Conservation (phyloP, 352 stramenopile species). For the Salisapilia sapeloensis region DNA sequence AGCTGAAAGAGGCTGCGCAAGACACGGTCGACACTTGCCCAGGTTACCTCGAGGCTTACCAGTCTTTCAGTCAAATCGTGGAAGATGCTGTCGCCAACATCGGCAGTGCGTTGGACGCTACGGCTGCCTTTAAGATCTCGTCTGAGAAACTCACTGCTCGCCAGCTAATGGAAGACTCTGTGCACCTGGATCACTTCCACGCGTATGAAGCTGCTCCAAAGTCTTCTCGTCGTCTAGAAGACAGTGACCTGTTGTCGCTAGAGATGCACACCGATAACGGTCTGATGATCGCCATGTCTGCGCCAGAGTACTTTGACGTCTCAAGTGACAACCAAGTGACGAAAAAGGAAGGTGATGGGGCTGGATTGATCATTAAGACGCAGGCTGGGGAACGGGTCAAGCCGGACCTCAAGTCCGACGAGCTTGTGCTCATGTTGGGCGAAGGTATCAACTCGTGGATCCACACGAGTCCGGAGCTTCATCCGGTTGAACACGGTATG, state of each 20-base stretch:
- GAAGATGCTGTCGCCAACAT: conserved; percentile 37
- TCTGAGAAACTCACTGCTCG: conserved; percentile 20
- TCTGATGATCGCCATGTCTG: conserved; percentile 52
- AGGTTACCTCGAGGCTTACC: conserved; percentile 28
- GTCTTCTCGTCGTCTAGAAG: conserved; percentile 5
- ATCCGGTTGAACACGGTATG: conserved; percentile 60
- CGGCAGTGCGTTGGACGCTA: conserved; percentile 34
- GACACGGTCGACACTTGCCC: conserved; percentile 30
- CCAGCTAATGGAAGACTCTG: conserved; percentile 39
- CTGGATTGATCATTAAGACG: conserved; percentile 47
- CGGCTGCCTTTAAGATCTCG: conserved; percentile 22
- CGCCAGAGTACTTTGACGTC: conserved; percentile 55
- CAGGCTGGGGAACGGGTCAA: conserved; percentile 29
- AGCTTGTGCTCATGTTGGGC: conserved; percentile 70
- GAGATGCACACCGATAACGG: conserved; percentile 67
- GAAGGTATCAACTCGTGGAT: conserved; percentile 61
- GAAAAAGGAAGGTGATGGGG: conserved; percentile 20
- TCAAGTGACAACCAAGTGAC: conserved; percentile 22
- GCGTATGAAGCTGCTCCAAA: conserved; percentile 26
- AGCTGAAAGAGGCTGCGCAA: conserved; percentile 13
- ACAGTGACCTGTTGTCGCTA: conserved; percentile 32
- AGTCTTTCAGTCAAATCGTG: conserved; percentile 31
- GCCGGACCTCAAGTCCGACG: conserved; percentile 37
- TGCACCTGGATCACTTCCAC: conserved; percentile 72
- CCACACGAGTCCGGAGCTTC: conserved; percentile 25